Percentiles rank a stretch among this genome's conserved stretches.
phyloP scores from a whole-genome alignment of 306 rosid genomes.

The Crataegus laevigata region DNA sequence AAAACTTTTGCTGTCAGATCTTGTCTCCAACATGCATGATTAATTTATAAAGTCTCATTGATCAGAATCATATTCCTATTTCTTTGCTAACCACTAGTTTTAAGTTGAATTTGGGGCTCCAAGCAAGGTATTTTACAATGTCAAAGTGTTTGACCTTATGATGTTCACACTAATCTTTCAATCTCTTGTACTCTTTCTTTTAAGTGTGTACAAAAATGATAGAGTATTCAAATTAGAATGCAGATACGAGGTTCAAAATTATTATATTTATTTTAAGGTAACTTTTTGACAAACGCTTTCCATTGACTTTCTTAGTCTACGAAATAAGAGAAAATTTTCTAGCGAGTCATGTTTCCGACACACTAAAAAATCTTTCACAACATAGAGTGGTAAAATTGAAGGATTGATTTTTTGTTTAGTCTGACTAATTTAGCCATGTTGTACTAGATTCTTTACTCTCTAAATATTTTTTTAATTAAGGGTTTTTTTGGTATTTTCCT shows the following conservation, averaged over 20 bases:
- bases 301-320: too few species aligned
- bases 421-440: neutral
- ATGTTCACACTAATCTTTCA: neutral
- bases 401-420: neutral
- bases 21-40: neutral
- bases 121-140: neutral
- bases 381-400: neutral
- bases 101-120: neutral
- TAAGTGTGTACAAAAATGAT: too few species aligned
- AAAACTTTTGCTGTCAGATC: neutral
- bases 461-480: too few species aligned
- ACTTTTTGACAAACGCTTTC: too few species aligned
- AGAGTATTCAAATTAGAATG: neutral
- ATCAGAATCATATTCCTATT: too few species aligned
- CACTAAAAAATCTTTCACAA: too few species aligned
- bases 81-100: too few species aligned
- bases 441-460: neutral
- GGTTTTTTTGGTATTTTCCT: neutral
- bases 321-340: too few species aligned
- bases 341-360: too few species aligned
- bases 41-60: too few species aligned
- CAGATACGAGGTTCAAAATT: neutral
- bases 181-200: neutral
- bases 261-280: neutral
- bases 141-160: neutral